Conservation (phyloP, 768 basidiomycete genomes). For the Boletus subcaerulescens region DNA sequence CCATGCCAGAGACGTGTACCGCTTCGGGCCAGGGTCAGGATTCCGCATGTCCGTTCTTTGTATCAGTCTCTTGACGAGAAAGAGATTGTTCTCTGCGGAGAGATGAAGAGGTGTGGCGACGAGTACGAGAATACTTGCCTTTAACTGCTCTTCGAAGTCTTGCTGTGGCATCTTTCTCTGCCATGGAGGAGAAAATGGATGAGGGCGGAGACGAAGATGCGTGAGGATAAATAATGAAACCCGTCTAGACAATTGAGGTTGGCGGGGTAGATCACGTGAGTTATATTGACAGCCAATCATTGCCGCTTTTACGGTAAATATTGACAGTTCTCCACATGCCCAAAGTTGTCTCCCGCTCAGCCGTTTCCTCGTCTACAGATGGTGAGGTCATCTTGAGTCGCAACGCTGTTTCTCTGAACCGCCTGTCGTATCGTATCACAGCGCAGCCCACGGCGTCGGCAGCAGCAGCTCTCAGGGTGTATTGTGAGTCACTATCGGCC, state of each 20-base stretch:
- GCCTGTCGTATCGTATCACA: slow-evolving; percentile 28
- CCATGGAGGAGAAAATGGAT: slow-evolving; percentile 49
- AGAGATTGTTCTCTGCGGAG: slow-evolving; percentile 84
- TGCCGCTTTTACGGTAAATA: neutral
- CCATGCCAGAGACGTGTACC: slow-evolving; percentile 90
- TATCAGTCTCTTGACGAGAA: slow-evolving; percentile 85
- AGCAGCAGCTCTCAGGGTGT: slow-evolving; percentile 72
- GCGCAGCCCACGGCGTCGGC: slow-evolving; percentile 80
- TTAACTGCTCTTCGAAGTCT: slow-evolving; percentile 79
- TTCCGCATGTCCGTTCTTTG: slow-evolving; percentile 89
- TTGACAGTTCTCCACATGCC: slow-evolving; percentile 56
- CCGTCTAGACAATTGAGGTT: slow-evolving; percentile 23
- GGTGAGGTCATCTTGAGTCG: slow-evolving; percentile 43
- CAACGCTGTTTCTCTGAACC: neutral
- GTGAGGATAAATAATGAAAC: slow-evolving; percentile 21
- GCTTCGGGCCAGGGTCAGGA: slow-evolving; percentile 69
- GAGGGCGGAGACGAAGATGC: slow-evolving; percentile 20
- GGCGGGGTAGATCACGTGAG: slow-evolving; percentile 27
- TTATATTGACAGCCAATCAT: slow-evolving; percentile 6
- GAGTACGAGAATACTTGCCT: slow-evolving; percentile 40
- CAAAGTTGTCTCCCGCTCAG: slow-evolving; percentile 87
- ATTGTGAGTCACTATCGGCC: slow-evolving; percentile 52
- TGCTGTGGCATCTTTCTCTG: slow-evolving; percentile 75
- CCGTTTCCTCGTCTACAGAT: slow-evolving; percentile 84
- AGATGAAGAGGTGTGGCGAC: slow-evolving; percentile 13